Percentiles rank a stretch among this genome's conserved stretches.
These are phyloP conservation scores for Berberis thunbergii DNA, from an alignment of 164 flowering plant species.

Conservation along the genomic window DNA sequence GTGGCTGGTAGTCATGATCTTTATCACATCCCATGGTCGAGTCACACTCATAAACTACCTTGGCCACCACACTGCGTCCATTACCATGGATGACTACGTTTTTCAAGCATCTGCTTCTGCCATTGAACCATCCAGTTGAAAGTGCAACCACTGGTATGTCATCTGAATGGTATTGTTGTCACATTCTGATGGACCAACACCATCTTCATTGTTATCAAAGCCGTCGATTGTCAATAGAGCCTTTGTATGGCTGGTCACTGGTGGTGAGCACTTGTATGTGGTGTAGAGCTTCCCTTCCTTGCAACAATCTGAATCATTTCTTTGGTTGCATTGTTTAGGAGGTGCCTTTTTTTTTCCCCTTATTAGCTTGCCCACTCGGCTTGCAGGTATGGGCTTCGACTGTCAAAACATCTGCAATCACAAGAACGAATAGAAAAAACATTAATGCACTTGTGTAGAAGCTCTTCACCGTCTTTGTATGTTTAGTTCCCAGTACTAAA, in stretches of 20 bases:
- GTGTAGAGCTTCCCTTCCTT: conserved; percentile 1
- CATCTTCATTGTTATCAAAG: background rate
- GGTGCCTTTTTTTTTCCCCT: conserved; percentile 1
- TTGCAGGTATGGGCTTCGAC: too few relatives aligned
- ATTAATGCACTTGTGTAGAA: too few relatives aligned
- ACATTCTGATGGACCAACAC: conserved; percentile 3
- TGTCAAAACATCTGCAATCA: too few relatives aligned
- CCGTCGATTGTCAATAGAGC: conserved; percentile 2
- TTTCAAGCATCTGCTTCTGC: background rate
- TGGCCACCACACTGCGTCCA: background rate
- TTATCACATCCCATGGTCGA: background rate
- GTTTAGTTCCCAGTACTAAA: too few relatives aligned
- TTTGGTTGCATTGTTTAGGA: conserved; percentile 7
- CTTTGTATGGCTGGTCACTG: background rate
- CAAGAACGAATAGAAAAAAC: too few relatives aligned
- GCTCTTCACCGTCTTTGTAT: too few relatives aligned
- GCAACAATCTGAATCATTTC: conserved; percentile 3
- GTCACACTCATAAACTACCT: conserved; percentile 1
- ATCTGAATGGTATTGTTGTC: conserved; percentile 3
- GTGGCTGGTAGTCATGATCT: conserved; percentile 1
- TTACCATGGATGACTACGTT: background rate
- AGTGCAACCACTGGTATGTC: conserved; percentile 2
- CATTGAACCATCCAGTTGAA: conserved; percentile 11
- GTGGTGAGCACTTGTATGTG: conserved; percentile 7
- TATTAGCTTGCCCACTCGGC: background rate